Conservation (phyloP, 2,329 filamentous ascomycete genomes). For the Colletotrichum tropicale region DNA sequence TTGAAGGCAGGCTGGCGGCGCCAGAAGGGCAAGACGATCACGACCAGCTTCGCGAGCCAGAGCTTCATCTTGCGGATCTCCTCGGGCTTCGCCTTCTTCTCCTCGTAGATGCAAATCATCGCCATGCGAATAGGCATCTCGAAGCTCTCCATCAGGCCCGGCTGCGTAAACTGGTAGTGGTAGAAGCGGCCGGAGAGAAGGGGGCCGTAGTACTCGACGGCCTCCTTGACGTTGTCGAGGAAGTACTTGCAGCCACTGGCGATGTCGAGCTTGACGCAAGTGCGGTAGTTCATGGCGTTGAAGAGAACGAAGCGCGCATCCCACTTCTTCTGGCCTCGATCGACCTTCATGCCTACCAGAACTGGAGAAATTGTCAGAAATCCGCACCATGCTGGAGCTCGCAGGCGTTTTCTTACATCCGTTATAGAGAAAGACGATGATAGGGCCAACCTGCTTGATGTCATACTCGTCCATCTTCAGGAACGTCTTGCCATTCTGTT, state of each 20-base stretch:
- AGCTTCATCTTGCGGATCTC: slow-evolving; percentile 10
- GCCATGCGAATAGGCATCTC: slow-evolving; percentile 12
- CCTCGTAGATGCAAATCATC: slow-evolving; percentile 1
- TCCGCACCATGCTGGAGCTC: background rate
- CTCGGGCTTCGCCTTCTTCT: background rate
- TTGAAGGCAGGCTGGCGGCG: background rate
- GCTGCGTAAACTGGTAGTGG: slow-evolving; percentile 5
- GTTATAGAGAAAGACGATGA: slow-evolving; percentile 40
- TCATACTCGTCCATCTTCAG: background rate
- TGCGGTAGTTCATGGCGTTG: slow-evolving; percentile 35
- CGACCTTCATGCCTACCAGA: background rate
- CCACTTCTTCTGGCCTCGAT: slow-evolving; percentile 20
- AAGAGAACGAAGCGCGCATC: slow-evolving; percentile 33
- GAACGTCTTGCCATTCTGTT: slow-evolving; percentile 31
- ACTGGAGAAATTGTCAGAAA: background rate
- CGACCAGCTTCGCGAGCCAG: background rate
- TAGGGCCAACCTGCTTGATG: background rate
- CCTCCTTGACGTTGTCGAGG: background rate
- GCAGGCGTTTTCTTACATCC: slow-evolving; percentile 27
- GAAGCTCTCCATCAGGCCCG: background rate
- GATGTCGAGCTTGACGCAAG: slow-evolving; percentile 31
- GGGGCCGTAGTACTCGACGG: background rate
- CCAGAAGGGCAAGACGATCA: slow-evolving; percentile 7
- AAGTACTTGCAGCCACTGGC: slow-evolving; percentile 19
- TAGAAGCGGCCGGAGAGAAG: background rate